Base-by-base conservation (phyloP, 768 basidiomycete species). In the Austroboletus eburneus region DNA sequence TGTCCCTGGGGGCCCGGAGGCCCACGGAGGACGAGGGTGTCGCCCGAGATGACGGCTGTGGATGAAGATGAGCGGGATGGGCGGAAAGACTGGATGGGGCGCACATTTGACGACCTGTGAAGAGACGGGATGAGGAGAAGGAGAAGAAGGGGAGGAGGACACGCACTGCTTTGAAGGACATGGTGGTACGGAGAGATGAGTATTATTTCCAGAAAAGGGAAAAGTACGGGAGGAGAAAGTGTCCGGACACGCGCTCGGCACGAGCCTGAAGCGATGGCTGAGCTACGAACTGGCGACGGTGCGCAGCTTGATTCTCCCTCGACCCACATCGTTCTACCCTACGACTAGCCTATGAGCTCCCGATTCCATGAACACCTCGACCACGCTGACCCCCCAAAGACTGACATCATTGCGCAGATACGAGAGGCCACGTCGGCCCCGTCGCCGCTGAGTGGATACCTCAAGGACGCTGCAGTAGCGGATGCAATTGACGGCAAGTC, bases 31-130 rank as follows among this genome's bases (percentile, higher is more conserved):
- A 95, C 77, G 47, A 94, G 79, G 34, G 91, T 87, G 66, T 95
- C 93, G 30, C 91, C 92, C 36, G 92, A 95, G 51, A 90, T 79
- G 57, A 89, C 91, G 61, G 89, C 92, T 92, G 63, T 27, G 51
- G 46, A 50, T 5, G 52, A 59, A 45, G 42, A 37, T n/a, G 21
- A 13, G 43, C 4, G 12, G 3, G 23, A 22, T 27, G 36, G 27
- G 43, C 14, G 29, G 17, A 12, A 12, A 5, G 29, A 13, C 29
- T n/a, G 29, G 9, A 6, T 27, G 39, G 46, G 29, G 70, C 66
- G 45, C 62, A 82, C 80, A 81, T 74, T 83, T 83, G 53, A 81
- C 79, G 55, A 80, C 71, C 80, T 83, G 47, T 1, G 0, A 1
- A 23, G 2, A n/a, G 9, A 7, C 1, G 1, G 5, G 14, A 1